Conservation (phyloP, 78 protist species). For the Tieghemostelium lacteum region DNA sequence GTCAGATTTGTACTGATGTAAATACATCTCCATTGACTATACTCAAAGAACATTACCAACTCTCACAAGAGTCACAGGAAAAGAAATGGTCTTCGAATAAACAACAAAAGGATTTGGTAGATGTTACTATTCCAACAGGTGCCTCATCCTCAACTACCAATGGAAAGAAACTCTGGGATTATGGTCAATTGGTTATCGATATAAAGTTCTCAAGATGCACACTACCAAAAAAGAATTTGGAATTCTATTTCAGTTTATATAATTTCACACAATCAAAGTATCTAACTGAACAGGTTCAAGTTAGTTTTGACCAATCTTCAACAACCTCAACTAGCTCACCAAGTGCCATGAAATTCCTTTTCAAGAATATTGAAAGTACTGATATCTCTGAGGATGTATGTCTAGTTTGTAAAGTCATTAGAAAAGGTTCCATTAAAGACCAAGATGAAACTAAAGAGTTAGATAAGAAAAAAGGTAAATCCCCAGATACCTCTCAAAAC, state of each 20-base stretch:
- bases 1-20: constrained; percentile 7
- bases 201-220: constrained; percentile 18
- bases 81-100: neutral
- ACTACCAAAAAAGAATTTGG: constrained; percentile 51
- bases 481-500: neutral
- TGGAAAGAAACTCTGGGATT: constrained; percentile 43
- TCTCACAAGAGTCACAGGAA: constrained; percentile 5
- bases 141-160: neutral
- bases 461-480: constrained; percentile 10
- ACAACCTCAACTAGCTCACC: neutral
- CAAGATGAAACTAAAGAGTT: neutral
- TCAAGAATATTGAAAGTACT: constrained; percentile 57
- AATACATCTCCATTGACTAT: constrained; percentile 25
- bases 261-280: constrained; percentile 41
- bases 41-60: constrained; percentile 12
- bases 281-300: constrained; percentile 36
- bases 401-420: constrained; percentile 29
- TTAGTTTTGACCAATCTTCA: neutral
- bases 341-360: constrained; percentile 11
- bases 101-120: neutral
- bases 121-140: neutral
- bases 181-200: constrained; percentile 55
- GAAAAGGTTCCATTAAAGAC: constrained; percentile 66
- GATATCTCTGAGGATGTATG: constrained; percentile 59
- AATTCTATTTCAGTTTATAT: constrained; percentile 41